Evolutionary conservation across 345 rosid genomes (phyloP).

Genomic region (Linum lewisii): DNA sequence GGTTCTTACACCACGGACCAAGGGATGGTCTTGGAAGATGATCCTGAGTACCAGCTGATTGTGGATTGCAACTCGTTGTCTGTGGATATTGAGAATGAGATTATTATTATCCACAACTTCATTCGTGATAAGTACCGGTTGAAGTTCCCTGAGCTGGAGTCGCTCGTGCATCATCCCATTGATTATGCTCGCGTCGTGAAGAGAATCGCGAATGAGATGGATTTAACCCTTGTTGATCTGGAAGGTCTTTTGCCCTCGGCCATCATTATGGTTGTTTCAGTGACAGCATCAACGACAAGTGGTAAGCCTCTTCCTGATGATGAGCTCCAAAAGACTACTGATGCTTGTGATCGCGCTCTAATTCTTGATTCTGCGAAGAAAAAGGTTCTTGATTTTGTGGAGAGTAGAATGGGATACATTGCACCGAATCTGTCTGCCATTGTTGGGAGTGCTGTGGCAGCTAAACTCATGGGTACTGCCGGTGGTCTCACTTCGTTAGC

Average conservation of each 20-base stretch:
- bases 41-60: constrained; percentile 87
- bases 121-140: constrained; percentile 77
- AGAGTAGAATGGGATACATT: constrained; percentile 88
- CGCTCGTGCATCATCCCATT: constrained; percentile 80
- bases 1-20: constrained; percentile 48
- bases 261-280: constrained; percentile 88
- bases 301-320: constrained; percentile 88
- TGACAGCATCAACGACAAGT: constrained; percentile 84
- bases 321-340: constrained; percentile 62
- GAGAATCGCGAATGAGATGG: constrained; percentile 80
- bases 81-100: constrained; percentile 87
- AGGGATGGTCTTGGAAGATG: constrained; percentile 74
- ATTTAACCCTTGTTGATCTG: constrained; percentile 79
- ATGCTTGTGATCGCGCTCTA: constrained; percentile 88
- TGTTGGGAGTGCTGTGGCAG: constrained; percentile 95
- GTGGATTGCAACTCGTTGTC: constrained; percentile 85
- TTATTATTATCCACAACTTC: constrained; percentile 74
- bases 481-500: constrained; percentile 88
- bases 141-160: constrained; percentile 92
- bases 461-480: constrained; percentile 95
- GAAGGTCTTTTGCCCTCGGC: constrained; percentile 84
- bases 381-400: constrained; percentile 91
- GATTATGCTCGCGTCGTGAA: constrained; percentile 93
- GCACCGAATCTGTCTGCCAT: constrained; percentile 91
- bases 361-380: constrained; percentile 68